Conservation (phyloP, 225 moss, liverwort and hornwort genomes). For the Marchantia polymorpha region DNA sequence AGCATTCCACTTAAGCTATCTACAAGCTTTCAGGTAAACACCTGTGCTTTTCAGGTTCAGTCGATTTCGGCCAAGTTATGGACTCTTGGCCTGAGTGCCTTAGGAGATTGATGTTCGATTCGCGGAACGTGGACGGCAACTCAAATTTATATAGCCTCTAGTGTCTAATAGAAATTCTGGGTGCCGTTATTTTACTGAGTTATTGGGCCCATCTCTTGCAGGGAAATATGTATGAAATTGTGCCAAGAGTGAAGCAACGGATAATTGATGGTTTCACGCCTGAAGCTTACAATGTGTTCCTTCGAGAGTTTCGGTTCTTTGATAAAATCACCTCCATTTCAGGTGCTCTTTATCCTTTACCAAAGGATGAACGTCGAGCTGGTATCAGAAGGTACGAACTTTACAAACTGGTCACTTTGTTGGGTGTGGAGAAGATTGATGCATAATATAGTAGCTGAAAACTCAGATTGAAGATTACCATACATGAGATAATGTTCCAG, state of each 20-base stretch:
- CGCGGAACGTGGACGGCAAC: too few relatives aligned
- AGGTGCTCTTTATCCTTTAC: conserved; percentile 67
- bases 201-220: conserved; percentile 24
- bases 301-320: conserved; percentile 75
- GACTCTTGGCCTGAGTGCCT: background rate
- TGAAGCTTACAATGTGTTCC: conserved; percentile 59
- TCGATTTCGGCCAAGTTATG: background rate
- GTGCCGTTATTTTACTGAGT: background rate
- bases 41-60: background rate
- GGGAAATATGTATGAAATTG: conserved; percentile 71
- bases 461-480: background rate
- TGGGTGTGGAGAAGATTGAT: background rate
- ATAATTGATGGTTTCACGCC: conserved; percentile 75
- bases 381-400: conserved; percentile 64
- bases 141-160: too few relatives aligned
- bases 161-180: too few relatives aligned
- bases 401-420: background rate
- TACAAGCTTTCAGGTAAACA: background rate
- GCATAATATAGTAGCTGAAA: background rate
- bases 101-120: background rate
- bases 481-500: background rate
- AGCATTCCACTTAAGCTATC: background rate
- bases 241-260: conserved; percentile 57
- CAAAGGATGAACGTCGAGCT: conserved; percentile 70
- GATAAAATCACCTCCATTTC: conserved; percentile 86